Percentiles rank a stretch among this genome's conserved stretches.
Conservation (phyloP, 2,329 filamentous ascomycete species). For the Claviceps cyperi region DNA sequence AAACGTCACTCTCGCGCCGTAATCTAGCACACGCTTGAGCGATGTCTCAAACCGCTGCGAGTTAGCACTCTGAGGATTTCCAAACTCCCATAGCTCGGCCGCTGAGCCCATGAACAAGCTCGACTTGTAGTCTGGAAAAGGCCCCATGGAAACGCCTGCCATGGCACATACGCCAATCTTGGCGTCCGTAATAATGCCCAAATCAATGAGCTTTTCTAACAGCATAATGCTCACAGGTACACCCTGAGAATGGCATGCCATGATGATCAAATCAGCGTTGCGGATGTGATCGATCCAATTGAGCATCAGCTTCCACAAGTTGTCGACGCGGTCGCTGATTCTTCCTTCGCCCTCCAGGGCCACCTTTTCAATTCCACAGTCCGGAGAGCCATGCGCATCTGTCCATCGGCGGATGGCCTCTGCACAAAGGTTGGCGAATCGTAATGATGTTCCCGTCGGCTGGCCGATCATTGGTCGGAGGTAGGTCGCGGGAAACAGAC, state of each 20-base stretch:
- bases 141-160: conserved; percentile 86
- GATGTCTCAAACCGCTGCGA: conserved; percentile 69
- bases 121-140: conserved; percentile 83
- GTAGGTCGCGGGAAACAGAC: conserved; percentile 77
- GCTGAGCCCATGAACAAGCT: conserved; percentile 80
- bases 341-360: conserved; percentile 90
- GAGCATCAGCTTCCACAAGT: conserved; percentile 83
- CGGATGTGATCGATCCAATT: conserved; percentile 92
- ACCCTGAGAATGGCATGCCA: conserved; percentile 93
- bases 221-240: conserved; percentile 90
- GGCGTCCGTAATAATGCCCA: conserved; percentile 65
- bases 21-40: conserved; percentile 57
- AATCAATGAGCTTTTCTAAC: conserved; percentile 78
- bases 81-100: conserved; percentile 92
- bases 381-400: conserved; percentile 53
- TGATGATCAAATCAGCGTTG: conserved; percentile 71
- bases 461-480: conserved; percentile 86
- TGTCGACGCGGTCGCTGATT: conserved; percentile 76
- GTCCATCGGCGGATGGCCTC: conserved; percentile 76
- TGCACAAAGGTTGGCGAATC: conserved; percentile 79
- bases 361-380: conserved; percentile 81
- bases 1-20: conserved; percentile 73
- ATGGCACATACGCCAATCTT: conserved; percentile 76
- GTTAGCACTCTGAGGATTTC: conserved; percentile 64
- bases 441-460: conserved; percentile 86